Base-by-base conservation (phyloP, 2,329 filamentous ascomycete species). In the Lachnellula arida region DNA sequence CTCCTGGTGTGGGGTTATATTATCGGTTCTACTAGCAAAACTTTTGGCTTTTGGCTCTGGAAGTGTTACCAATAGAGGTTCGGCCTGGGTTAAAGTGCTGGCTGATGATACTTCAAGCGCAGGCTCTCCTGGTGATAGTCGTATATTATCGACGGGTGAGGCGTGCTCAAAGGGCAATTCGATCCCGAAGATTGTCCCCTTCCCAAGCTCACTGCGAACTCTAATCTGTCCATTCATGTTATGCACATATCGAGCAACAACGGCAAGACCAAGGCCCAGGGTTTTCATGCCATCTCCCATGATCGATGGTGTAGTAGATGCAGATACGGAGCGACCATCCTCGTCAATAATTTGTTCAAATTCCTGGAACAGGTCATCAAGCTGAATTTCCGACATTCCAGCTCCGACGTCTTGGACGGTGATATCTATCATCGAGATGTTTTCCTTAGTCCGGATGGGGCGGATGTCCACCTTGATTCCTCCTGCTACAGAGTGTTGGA, bases 351-450 rank as follows among this genome's bases (percentile, higher is more conserved):
- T 54, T 35, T 64, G 57, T 51, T 65, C 63, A 39, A 65, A 60
- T 55, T 65, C 59, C 50, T 64, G 62, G 44, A 65, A 65, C 2
- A 61, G 47, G 25, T 61, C 63, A 54, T 66, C 63, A 12, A 66
- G 55, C 50, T 65, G 56, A 9, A 44, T 47, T 22, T 66, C 63
- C 5, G 62, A 58, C 60, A 65, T 66, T 1, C 64, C 64, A 15
- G 51, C 50, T 2, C 64, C 64, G 46, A 54, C 55, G 54, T 66
- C 64, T 50, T 63, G 57, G 6, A 65, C 58, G 4, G 56, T 56
- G 14, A 66, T 58, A 8, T 51, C 54, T 14, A 66, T 51, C 2
- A 61, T 37, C 17, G 61, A 61, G 4, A 25, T 54, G 12, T 58
- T 50, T 14, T 55, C 58, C 40, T 51, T 56, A 4, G 52, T 53